A percentile compares a stretch with the other conserved stretches of the same genome.
Evolutionary conservation across 2,329 filamentous ascomycete genomes (phyloP).

Genomic region (Diaporthe humulicola): DNA sequence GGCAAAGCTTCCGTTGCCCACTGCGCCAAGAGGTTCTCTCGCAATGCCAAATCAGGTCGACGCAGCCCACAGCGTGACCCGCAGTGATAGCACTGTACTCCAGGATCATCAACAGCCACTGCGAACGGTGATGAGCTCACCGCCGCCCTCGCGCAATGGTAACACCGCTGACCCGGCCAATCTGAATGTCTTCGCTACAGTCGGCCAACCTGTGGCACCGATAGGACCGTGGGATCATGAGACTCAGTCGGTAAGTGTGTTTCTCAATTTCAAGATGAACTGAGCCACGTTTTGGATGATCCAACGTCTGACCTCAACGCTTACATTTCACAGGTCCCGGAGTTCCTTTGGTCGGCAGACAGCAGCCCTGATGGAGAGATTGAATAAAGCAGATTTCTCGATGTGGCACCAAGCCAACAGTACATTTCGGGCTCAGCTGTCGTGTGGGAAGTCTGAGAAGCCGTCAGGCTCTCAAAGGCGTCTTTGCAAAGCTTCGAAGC

Average conservation of each 20-base stretch:
- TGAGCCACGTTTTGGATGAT: not conserved
- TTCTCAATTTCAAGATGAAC: not conserved
- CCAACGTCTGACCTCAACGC: too few species aligned
- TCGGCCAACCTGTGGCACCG: too few species aligned
- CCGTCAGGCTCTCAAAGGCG: not conserved
- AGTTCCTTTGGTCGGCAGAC: too few species aligned
- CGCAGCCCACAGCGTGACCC: too few species aligned
- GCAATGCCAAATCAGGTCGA: not conserved
- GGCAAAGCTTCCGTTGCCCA: too few species aligned
- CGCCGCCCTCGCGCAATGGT: not conserved
- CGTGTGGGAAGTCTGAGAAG: too few species aligned
- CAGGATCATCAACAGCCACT: not conserved
- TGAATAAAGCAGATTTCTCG: not conserved
- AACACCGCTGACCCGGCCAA: not conserved
- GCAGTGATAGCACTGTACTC: not conserved
- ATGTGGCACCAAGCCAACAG: too few species aligned
- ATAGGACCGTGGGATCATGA: not conserved
- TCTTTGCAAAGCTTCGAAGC: not conserved
- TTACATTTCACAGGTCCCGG: too few species aligned
- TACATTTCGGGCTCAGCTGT: not conserved
- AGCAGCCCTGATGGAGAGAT: not conserved
- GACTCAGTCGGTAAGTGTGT: not conserved
- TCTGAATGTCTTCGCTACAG: too few species aligned
- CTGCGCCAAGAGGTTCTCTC: not conserved
- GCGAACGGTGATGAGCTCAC: not conserved